These are phyloP conservation scores for Kwoniella newhampshirensis DNA, from an alignment of 768 basidiomycete species.

Conservation along the genomic window DNA sequence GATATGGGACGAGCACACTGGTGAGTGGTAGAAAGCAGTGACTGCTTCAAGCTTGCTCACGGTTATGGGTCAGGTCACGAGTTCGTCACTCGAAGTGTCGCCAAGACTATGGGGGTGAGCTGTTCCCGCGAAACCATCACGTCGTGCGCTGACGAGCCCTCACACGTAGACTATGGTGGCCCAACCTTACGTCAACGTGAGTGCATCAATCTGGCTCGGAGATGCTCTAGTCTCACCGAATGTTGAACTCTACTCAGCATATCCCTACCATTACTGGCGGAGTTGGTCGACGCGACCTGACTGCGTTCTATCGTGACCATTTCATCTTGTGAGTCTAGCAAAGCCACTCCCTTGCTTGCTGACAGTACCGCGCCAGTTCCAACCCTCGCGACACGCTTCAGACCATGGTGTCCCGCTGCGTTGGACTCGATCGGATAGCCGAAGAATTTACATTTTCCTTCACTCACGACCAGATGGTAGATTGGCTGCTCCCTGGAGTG, in stretches of 20 bases:
- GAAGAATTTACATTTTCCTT: slow-evolving; percentile 60
- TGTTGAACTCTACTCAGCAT: not conserved
- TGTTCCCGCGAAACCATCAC: not conserved
- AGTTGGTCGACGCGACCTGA: slow-evolving; percentile 59
- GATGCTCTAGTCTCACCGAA: too few relatives aligned
- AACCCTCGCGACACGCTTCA: slow-evolving; percentile 57
- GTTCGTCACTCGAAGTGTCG: slow-evolving; percentile 57
- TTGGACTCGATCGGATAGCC: slow-evolving; percentile 57
- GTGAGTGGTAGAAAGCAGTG: not conserved
- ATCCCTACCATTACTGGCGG: slow-evolving; percentile 58
- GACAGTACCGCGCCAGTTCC: not conserved
- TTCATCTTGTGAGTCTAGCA: slow-evolving; percentile 31
- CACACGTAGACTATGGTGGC: slow-evolving; percentile 10
- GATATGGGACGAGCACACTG: slow-evolving; percentile 64
- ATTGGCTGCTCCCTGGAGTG: slow-evolving; percentile 58
- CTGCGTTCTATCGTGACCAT: slow-evolving; percentile 57
- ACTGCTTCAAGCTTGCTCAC: not conserved
- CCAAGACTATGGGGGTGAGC: slow-evolving; percentile 44
- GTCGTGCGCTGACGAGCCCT: too few relatives aligned
- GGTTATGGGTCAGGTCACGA: slow-evolving; percentile 54
- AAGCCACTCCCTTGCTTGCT: not conserved
- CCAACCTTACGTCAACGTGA: slow-evolving; percentile 3
- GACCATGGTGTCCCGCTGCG: slow-evolving; percentile 53
- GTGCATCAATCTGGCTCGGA: too few relatives aligned
- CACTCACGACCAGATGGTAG: slow-evolving; percentile 25